Evolutionary conservation across 805 yeast genomes (phyloP).

Genomic region (Candida insectalens): DNA sequence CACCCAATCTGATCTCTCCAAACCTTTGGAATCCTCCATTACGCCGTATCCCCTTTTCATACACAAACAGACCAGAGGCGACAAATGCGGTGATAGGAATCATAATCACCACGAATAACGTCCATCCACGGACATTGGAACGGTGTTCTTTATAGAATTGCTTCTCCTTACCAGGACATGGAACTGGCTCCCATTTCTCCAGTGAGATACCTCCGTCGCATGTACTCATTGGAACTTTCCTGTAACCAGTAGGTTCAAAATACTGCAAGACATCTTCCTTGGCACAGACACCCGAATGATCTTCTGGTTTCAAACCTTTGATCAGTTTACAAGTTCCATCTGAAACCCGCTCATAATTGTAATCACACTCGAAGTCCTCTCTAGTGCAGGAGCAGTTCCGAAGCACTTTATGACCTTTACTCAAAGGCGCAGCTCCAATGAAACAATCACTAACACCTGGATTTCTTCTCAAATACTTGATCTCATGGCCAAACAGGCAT

Average conservation of each 20-base stretch:
- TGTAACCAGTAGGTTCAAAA: constrained; percentile 87
- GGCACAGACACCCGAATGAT: constrained; percentile 51
- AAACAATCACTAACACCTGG: constrained; percentile 55
- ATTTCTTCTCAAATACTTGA: constrained; percentile 47
- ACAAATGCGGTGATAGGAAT: constrained; percentile 48
- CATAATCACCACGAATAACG: constrained; percentile 41
- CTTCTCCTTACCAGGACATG: constrained; percentile 83
- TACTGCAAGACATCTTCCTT: constrained; percentile 51
- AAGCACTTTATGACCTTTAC: constrained; percentile 43
- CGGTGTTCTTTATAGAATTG: constrained; percentile 43
- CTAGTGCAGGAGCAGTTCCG: constrained; percentile 79
- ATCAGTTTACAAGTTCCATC: constrained; percentile 86
- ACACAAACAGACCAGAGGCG: constrained; percentile 56
- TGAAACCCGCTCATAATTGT: constrained; percentile 54
- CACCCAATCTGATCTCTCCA: constrained; percentile 82
- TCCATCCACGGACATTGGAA: constrained; percentile 44
- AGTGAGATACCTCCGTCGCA: constrained; percentile 73
- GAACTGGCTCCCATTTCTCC: constrained; percentile 51
- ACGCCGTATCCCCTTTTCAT: constrained; percentile 70
- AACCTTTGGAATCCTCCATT: constrained; percentile 69
- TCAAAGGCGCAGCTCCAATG: constrained; percentile 55
- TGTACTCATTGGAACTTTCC: constrained; percentile 76
- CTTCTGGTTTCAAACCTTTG: constrained; percentile 60
- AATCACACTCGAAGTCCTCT: constrained; percentile 90
- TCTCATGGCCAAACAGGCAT: constrained; percentile 67